These are phyloP conservation scores for Didymella sp. DNA, from an alignment of 2,329 filamentous ascomycete species.

Conservation along the genomic window DNA sequence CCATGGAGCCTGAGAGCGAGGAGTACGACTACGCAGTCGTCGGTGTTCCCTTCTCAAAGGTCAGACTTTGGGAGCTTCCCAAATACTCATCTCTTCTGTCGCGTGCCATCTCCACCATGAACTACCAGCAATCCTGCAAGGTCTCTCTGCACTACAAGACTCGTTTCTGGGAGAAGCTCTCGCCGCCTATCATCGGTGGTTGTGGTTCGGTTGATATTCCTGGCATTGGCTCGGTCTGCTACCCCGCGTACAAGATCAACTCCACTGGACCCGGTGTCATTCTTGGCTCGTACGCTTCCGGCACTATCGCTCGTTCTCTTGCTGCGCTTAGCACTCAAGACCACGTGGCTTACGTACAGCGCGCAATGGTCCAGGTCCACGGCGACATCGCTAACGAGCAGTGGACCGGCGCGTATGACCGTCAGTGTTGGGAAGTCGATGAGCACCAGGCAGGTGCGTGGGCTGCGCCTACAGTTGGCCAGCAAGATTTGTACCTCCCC, in stretches of 20 bases:
- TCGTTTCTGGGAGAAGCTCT: slow-evolving; percentile 65
- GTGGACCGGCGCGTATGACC: slow-evolving; percentile 69
- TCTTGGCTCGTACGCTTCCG: slow-evolving; percentile 65
- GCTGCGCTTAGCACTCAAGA: slow-evolving; percentile 62
- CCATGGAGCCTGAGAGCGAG: slow-evolving; percentile 54
- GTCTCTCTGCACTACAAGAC: slow-evolving; percentile 72
- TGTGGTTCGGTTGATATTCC: slow-evolving; percentile 68
- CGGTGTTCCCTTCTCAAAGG: slow-evolving; percentile 68
- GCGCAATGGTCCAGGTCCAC: slow-evolving; percentile 73
- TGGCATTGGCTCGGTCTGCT: slow-evolving; percentile 68
- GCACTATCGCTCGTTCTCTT: slow-evolving; percentile 55
- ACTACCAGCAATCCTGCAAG: slow-evolving; percentile 61
- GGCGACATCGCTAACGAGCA: slow-evolving; percentile 65
- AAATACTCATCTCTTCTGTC: slow-evolving; percentile 58
- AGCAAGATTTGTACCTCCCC: slow-evolving; percentile 73
- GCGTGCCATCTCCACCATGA: slow-evolving; percentile 58
- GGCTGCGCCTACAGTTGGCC: slow-evolving; percentile 66
- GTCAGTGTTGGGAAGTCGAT: slow-evolving; percentile 71
- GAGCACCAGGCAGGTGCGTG: slow-evolving; percentile 68
- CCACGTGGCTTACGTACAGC: slow-evolving; percentile 68
- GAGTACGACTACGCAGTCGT: slow-evolving; percentile 73
- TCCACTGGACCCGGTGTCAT: slow-evolving; percentile 67
- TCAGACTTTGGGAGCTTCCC: slow-evolving; percentile 68
- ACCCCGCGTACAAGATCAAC: slow-evolving; percentile 72
- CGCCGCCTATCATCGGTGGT: slow-evolving; percentile 67